Percentiles rank a stretch among this genome's conserved stretches.
phyloP scores from a whole-genome alignment of 2,329 filamentous ascomycete genomes.

The Cladosporium phlei region DNA sequence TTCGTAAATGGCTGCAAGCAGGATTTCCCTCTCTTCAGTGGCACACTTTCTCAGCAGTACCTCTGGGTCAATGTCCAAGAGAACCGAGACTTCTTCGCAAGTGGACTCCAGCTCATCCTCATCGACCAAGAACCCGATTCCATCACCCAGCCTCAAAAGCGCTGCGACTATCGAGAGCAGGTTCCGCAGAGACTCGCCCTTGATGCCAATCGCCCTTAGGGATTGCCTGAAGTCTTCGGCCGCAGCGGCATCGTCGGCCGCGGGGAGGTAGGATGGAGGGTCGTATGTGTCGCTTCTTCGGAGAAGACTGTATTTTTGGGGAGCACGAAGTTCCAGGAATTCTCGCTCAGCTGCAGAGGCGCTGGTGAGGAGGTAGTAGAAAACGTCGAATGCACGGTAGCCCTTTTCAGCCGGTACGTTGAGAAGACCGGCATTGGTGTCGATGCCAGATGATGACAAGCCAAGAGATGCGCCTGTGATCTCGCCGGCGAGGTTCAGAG shows the following conservation, averaged over 20 bases:
- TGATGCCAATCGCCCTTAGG: constrained; percentile 89
- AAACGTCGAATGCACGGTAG: constrained; percentile 91
- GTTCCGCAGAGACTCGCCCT: constrained; percentile 73
- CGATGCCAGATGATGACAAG: constrained; percentile 80
- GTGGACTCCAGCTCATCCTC: constrained; percentile 78
- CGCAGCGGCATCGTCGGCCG: constrained; percentile 84
- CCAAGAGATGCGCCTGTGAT: constrained; percentile 70
- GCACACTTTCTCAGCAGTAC: constrained; percentile 72
- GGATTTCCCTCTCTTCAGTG: constrained; percentile 74
- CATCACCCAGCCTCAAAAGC: constrained; percentile 86
- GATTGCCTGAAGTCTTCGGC: constrained; percentile 88
- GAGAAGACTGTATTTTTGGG: constrained; percentile 72
- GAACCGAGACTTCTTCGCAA: constrained; percentile 81
- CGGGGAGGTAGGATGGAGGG: constrained; percentile 82
- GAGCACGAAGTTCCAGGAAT: constrained; percentile 73
- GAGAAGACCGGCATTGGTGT: constrained; percentile 74
- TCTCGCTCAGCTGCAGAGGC: constrained; percentile 84
- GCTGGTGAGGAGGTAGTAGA: constrained; percentile 93
- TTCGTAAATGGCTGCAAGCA: constrained; percentile 87
- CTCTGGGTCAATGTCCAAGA: constrained; percentile 83
- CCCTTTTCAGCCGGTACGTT: constrained; percentile 74
- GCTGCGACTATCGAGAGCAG: constrained; percentile 82
- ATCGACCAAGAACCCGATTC: constrained; percentile 77
- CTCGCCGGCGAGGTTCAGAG: constrained; percentile 73
- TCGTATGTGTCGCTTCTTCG: constrained; percentile 79